Conservation (phyloP, 768 basidiomycete species). For the Clathrus columnatus region DNA sequence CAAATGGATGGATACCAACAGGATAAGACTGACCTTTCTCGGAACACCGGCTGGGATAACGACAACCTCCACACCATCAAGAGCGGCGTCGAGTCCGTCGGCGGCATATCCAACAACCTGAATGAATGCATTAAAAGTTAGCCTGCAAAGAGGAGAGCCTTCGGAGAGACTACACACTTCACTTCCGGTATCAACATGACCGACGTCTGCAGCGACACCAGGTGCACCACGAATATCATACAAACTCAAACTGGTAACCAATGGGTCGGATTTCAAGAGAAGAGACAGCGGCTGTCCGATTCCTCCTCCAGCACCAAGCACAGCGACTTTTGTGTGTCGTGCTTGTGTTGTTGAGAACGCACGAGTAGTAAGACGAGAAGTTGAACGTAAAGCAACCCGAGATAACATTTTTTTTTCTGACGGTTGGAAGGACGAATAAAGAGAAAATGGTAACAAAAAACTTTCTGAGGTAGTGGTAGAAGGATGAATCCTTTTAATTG, state of each 20-base stretch:
- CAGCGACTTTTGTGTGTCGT: constrained; percentile 81
- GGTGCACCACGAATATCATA: constrained; percentile 95
- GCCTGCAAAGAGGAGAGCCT: constrained; percentile 14
- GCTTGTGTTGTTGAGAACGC: constrained; percentile 65
- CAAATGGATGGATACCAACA: neutral
- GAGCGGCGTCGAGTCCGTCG: constrained; percentile 82
- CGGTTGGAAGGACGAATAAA: neutral
- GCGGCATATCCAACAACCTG: constrained; percentile 76
- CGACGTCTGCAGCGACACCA: constrained; percentile 96
- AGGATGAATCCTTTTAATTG: no score
- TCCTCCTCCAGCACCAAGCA: constrained; percentile 97
- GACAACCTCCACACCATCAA: constrained; percentile 85
- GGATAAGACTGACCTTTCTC: constrained; percentile 61
- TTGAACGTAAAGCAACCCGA: constrained; percentile 50
- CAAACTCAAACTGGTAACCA: constrained; percentile 76
- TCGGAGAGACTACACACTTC: constrained; percentile 42
- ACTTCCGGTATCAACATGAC: constrained; percentile 83
- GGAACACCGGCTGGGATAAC: constrained; percentile 99
- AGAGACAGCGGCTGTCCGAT: constrained; percentile 97
- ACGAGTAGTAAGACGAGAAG: constrained; percentile 27
- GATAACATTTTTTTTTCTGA: constrained; percentile 46
- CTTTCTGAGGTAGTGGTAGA: no score
- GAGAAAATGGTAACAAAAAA: no score
- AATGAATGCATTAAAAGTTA: neutral
- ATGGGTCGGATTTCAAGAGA: constrained; percentile 86